These are phyloP conservation scores for Peronosclerospora sorghi DNA, from an alignment of 352 stramenopile genomes.

Conservation along the genomic window DNA sequence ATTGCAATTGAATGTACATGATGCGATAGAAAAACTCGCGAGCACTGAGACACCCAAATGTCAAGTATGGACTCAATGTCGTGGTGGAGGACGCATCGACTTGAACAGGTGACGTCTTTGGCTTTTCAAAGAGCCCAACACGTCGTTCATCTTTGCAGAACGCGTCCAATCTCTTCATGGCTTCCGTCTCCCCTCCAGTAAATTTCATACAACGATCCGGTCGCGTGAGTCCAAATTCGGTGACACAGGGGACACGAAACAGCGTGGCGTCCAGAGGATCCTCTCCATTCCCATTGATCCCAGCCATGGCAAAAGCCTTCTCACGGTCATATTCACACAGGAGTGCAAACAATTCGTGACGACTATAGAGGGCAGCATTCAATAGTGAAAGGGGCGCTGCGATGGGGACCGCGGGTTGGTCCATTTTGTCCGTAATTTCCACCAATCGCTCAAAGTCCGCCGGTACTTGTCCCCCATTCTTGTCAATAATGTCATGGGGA, in stretches of 20 bases:
- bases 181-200: slow-evolving; percentile 43
- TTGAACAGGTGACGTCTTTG: slow-evolving; percentile 85
- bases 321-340: slow-evolving; percentile 11
- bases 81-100: slow-evolving; percentile 86
- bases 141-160: slow-evolving; percentile 55
- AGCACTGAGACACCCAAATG: slow-evolving; percentile 81
- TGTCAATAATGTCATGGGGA: slow-evolving; percentile 34
- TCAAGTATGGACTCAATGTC: slow-evolving; percentile 87
- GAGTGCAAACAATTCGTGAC: slow-evolving; percentile 20
- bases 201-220: slow-evolving; percentile 34
- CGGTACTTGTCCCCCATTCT: slow-evolving; percentile 30
- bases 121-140: slow-evolving; percentile 92
- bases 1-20: slow-evolving; percentile 86
- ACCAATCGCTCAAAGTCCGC: slow-evolving; percentile 47
- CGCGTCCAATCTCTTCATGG: slow-evolving; percentile 35
- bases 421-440: slow-evolving; percentile 40
- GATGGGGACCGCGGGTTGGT: slow-evolving; percentile 37
- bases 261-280: slow-evolving; percentile 3
- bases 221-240: slow-evolving; percentile 24
- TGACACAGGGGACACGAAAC: slow-evolving; percentile 33
- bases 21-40: slow-evolving; percentile 71
- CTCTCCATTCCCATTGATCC: slow-evolving; percentile 2
- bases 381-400: slow-evolving; percentile 18
- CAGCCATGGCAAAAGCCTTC: slow-evolving; percentile 15
- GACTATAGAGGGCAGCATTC: slow-evolving; percentile 10